phyloP scores from a whole-genome alignment of 2,329 filamentous ascomycete genomes.

The Aspergillus caelatus region DNA sequence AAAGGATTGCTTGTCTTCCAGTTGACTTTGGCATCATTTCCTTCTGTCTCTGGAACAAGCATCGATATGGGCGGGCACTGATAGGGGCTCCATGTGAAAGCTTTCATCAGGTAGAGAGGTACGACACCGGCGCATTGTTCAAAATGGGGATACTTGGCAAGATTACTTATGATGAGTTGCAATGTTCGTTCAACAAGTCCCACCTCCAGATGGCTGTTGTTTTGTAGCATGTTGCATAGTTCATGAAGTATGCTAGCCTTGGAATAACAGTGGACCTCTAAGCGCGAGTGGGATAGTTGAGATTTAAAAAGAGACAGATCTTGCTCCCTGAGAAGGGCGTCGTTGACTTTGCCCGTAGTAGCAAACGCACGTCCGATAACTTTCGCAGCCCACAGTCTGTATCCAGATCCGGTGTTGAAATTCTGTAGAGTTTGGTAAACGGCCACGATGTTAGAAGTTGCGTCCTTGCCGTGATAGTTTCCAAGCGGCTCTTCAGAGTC shows the following conservation, averaged over 20 bases:
- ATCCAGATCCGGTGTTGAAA: slow-evolving; percentile 66
- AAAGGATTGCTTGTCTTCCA: slow-evolving; percentile 26
- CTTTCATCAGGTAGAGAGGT: slow-evolving; percentile 40
- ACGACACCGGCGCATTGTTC: slow-evolving; percentile 41
- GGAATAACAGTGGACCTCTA: slow-evolving; percentile 46
- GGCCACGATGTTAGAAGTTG: slow-evolving; percentile 63
- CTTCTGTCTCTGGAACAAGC: slow-evolving; percentile 22
- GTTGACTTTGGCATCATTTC: slow-evolving; percentile 15
- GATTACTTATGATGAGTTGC: slow-evolving; percentile 44
- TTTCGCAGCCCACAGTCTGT: slow-evolving; percentile 81
- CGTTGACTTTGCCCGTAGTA: slow-evolving; percentile 66
- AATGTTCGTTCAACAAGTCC: slow-evolving; percentile 50
- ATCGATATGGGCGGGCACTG: slow-evolving; percentile 37
- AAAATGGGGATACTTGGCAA: slow-evolving; percentile 32
- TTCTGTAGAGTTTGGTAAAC: slow-evolving; percentile 77
- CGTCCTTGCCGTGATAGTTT: slow-evolving; percentile 63
- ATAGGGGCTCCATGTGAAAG: slow-evolving; percentile 47
- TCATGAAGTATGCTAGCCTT: slow-evolving; percentile 65
- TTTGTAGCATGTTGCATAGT: slow-evolving; percentile 64
- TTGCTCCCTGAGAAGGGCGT: slow-evolving; percentile 51
- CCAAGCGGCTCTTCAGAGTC: slow-evolving; percentile 68
- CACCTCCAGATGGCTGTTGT: slow-evolving; percentile 53
- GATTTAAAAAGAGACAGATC: slow-evolving; percentile 29
- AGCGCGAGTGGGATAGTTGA: slow-evolving; percentile 7
- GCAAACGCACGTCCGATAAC: slow-evolving; percentile 84